Evolutionary conservation across 2,329 filamentous ascomycete species (phyloP).

Genomic region (Arthroderma uncinatum): DNA sequence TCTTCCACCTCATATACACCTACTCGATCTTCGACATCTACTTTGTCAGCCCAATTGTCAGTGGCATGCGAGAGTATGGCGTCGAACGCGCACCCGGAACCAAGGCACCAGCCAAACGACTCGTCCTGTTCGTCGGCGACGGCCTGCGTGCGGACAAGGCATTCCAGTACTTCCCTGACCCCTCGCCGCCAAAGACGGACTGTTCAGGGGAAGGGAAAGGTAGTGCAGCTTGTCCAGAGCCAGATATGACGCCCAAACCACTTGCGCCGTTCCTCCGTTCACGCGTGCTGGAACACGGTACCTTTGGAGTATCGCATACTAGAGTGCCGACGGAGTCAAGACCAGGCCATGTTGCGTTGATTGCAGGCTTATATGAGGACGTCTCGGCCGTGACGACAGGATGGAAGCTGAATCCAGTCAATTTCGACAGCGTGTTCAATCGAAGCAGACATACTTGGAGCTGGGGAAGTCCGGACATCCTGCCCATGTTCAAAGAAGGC

Average conservation of each 20-base stretch:
- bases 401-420: slow-evolving; percentile 96
- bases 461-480: slow-evolving; percentile 95
- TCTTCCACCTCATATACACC: slow-evolving; percentile 90
- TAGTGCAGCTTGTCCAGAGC: slow-evolving; percentile 44
- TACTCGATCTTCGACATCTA: slow-evolving; percentile 98
- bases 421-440: slow-evolving; percentile 99
- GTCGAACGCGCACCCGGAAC: slow-evolving; percentile 49
- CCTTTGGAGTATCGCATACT: slow-evolving; percentile 94
- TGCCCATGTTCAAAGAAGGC: slow-evolving; percentile 95
- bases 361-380: slow-evolving; percentile 94
- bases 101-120: slow-evolving; percentile 72
- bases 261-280: slow-evolving; percentile 87
- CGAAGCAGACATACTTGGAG: slow-evolving; percentile 95
- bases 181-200: slow-evolving; percentile 46
- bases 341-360: slow-evolving; percentile 90
- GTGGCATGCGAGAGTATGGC: slow-evolving; percentile 76
- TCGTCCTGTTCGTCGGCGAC: slow-evolving; percentile 94
- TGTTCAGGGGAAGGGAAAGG: slow-evolving; percentile 18
- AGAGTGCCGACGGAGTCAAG: slow-evolving; percentile 93
- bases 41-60: slow-evolving; percentile 94
- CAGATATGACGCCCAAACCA: slow-evolving; percentile 60
- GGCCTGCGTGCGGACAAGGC: slow-evolving; percentile 95
- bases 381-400: slow-evolving; percentile 94
- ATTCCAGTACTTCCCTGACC: slow-evolving; percentile 85
- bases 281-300: slow-evolving; percentile 75